Evolutionary conservation across 495 filamentous ascomycete genomes (phyloP).

Genomic region (Usnea hakonensis): DNA sequence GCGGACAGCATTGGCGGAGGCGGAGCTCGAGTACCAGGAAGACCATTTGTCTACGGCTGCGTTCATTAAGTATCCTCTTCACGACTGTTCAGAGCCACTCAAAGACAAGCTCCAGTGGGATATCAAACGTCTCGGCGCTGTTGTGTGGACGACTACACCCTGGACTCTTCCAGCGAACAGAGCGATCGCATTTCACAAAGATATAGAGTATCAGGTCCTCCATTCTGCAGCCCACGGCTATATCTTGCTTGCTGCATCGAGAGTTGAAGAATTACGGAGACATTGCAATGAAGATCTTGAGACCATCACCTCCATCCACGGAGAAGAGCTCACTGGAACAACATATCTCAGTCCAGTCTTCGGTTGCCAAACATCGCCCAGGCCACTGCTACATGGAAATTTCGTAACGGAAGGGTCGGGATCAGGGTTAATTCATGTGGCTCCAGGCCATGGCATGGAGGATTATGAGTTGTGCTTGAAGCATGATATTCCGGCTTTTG

Average conservation of each 20-base stretch:
- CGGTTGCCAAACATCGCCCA: constrained; percentile 42
- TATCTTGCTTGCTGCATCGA: constrained; percentile 58
- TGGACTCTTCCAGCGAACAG: constrained; percentile 95
- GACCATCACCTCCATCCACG: constrained; percentile 51
- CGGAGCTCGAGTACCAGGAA: constrained; percentile 91
- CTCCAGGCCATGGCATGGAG: constrained; percentile 93
- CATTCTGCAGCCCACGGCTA: constrained; percentile 46
- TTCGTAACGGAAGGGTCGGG: constrained; percentile 86
- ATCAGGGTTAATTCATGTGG: constrained; percentile 86
- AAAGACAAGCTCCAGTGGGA: constrained; percentile 31
- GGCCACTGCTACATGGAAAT: constrained; percentile 67
- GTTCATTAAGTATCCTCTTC: constrained; percentile 71
- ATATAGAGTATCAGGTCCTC: constrained; percentile 66
- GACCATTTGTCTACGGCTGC: constrained; percentile 73
- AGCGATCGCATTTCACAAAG: constrained; percentile 70
- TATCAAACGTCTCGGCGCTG: constrained; percentile 48
- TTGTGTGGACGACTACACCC: constrained; percentile 96
- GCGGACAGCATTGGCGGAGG: constrained; percentile 84
- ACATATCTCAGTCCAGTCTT: constrained; percentile 61
- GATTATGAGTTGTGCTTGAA: constrained; percentile 78
- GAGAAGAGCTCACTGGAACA: constrained; percentile 55
- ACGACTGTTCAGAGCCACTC: constrained; percentile 42
- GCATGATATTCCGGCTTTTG: constrained; percentile 57
- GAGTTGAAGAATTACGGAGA: constrained; percentile 48
- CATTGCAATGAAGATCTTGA: constrained; percentile 37